These are phyloP conservation scores for Leptographium wingfieldii DNA, from an alignment of 2,329 filamentous ascomycete genomes.

Conservation along the genomic window DNA sequence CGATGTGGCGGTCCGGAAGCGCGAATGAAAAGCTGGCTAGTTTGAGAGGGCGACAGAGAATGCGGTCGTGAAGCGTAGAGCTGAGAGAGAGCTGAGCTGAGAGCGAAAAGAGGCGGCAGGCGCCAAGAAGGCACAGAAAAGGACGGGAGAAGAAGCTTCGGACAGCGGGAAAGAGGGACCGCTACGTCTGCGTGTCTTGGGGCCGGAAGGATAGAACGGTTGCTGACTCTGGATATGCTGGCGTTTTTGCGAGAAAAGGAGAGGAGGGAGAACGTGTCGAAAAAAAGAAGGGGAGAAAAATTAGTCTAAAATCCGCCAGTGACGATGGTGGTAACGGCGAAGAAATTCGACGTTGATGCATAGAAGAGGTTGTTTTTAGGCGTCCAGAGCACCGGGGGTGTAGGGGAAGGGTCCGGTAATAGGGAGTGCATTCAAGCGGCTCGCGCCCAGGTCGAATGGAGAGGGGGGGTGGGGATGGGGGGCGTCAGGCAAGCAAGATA, in stretches of 20 bases:
- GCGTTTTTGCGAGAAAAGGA: neutral
- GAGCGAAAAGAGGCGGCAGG: neutral
- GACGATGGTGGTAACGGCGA: slow-evolving; percentile 2
- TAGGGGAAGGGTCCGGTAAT: slow-evolving; percentile 1
- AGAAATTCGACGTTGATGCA: slow-evolving; percentile 3
- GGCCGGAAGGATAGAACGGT: neutral
- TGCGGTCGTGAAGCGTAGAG: neutral
- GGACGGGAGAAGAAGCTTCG: neutral
- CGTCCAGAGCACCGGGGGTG: neutral
- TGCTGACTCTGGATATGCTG: neutral
- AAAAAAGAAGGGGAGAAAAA: slow-evolving; percentile 6
- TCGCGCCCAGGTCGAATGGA: neutral
- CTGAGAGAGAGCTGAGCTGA: neutral
- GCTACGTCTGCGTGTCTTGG: neutral
- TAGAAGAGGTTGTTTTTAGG: slow-evolving; percentile 4
- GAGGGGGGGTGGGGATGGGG: neutral
- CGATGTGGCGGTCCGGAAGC: neutral
- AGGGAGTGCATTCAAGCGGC: neutral
- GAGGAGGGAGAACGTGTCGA: neutral
- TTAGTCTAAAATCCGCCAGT: slow-evolving; percentile 1
- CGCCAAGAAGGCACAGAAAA: neutral
- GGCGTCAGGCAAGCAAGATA: neutral
- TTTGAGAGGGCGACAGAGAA: neutral
- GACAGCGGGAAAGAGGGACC: neutral
- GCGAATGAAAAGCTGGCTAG: neutral